phyloP scores from a whole-genome alignment of 1,284 basidiomycete species.

The Trametes pubescens region DNA sequence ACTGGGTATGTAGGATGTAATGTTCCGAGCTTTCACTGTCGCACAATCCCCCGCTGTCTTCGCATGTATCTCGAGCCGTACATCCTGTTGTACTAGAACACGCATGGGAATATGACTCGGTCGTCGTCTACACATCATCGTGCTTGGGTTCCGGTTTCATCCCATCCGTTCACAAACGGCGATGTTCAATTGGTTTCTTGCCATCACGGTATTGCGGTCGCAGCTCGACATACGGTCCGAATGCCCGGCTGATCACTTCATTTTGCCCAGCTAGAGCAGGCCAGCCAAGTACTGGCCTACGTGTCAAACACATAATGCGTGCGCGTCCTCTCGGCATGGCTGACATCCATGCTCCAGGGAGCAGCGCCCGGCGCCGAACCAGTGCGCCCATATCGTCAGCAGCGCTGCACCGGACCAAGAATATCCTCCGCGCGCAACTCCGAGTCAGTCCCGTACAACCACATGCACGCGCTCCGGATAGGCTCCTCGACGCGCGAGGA shows the following conservation, averaged over 20 bases:
- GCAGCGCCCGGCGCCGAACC: not conserved
- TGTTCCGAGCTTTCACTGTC: conserved; percentile 10
- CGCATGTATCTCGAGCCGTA: conserved; percentile 16
- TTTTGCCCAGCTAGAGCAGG: not conserved
- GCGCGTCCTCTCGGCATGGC: not conserved
- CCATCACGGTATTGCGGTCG: not conserved
- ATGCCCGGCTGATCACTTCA: not conserved
- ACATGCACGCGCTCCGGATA: too few species aligned
- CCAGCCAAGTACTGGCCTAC: not conserved
- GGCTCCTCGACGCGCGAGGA: too few species aligned
- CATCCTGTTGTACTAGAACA: conserved; percentile 22
- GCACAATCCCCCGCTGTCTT: conserved; percentile 10
- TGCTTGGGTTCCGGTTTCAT: not conserved
- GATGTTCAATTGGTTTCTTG: too few species aligned
- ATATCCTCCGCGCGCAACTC: too few species aligned
- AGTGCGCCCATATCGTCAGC: not conserved
- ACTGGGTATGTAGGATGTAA: conserved; percentile 15
- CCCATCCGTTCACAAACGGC: not conserved
- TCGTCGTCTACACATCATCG: not conserved
- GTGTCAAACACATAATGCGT: not conserved
- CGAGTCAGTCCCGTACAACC: too few species aligned
- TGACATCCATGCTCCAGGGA: too few species aligned
- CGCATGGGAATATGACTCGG: conserved; percentile 20
- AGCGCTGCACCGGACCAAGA: too few species aligned
- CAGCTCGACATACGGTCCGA: not conserved